Evolutionary conservation across 495 filamentous ascomycete species (phyloP), one percentile per base, ranked within the genome.

Genomic region (Pseudomonodictys pantanalensis): DNA sequence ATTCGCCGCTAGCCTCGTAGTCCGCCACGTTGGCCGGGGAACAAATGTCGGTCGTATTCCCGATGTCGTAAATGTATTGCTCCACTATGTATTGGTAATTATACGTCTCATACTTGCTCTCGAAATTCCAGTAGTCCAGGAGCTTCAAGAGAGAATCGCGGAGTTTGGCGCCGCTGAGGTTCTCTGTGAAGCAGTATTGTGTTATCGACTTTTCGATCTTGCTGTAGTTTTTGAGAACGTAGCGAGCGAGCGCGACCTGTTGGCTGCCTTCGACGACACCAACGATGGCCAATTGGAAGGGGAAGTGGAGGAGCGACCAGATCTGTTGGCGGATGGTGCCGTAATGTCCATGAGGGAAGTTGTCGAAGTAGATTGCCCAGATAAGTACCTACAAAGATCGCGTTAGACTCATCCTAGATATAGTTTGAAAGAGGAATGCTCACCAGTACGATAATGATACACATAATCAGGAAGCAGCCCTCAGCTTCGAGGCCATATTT

Each of bases 241-340:
- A 67, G 30, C 64, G 64, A 20, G 64, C 64, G 15, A 62, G 38
- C 0, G 55, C 64, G 18, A 67, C 43, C 33, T 67, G 64, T 39
- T 67, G 64, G 7, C 58, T 58, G 15, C 64, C 64, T 56, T 67
- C 64, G 15, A 67, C 64, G 15, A 67, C 32, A 18, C 64, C 64
- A 5, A 68, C 60, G 22, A 68, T 68, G 9, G 60, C 43, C 0
- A 68, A 42, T 35, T 68, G 65, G 17, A 68, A 58, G 2, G 65
- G 65, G 26, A 68, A 68, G 46, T 68, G 65, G 6, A 68, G 41
- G 23, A 52, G 12, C 10, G 65, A 64, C 65, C 65, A 68, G 23
- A 68, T 53, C 39, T 64, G 65, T 46, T 68, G 61, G 11, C 65
- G 64, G 28, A 68, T 64, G 1, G 65, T 68, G 11, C 61, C 61